phyloP scores from a whole-genome alignment of 768 basidiomycete species.

The Suillus fuscotomentosus region DNA sequence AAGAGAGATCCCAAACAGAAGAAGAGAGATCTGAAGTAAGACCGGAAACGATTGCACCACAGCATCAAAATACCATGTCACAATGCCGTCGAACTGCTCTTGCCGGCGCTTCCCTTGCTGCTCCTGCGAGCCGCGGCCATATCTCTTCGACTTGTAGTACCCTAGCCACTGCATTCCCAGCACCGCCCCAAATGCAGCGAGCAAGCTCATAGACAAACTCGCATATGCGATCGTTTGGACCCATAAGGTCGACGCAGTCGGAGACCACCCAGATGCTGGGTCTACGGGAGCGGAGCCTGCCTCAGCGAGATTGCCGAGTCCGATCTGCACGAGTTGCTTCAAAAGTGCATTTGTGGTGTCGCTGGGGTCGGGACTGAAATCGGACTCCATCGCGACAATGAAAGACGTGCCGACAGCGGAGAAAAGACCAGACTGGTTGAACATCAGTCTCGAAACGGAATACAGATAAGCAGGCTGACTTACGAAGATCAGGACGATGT shows the following conservation, averaged over 20 bases:
- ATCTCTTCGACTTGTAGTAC: not conserved
- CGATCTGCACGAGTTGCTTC: conserved; percentile 7
- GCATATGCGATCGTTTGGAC: conserved; percentile 11
- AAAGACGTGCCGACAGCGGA: conserved; percentile 13
- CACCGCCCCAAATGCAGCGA: conserved; percentile 14
- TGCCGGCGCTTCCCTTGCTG: conserved; percentile 11
- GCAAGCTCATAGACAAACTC: conserved; percentile 11
- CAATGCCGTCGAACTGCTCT: conserved; percentile 9
- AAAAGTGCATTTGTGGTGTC: conserved; percentile 13
- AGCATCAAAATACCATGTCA: conserved; percentile 12
- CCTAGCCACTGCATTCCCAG: conserved; percentile 17
- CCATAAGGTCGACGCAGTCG: not conserved
- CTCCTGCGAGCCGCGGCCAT: conserved; percentile 5
- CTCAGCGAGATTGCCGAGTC: conserved; percentile 5
- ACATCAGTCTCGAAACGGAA: not conserved
- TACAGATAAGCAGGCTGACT: not conserved
- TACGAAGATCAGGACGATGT: conserved; percentile 22
- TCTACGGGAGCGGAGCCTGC: not conserved
- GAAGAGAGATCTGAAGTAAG: conserved; percentile 11
- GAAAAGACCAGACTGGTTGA: conserved; percentile 14
- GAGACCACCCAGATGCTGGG: not conserved
- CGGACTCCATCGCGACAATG: conserved; percentile 8
- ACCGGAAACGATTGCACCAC: conserved; percentile 11
- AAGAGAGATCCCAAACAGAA: conserved; percentile 14
- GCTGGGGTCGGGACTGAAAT: conserved; percentile 11